Percentiles rank a stretch among this genome's conserved stretches.
Conservation (phyloP, 148 eudicot species). For the Chenopodium suecicum region DNA sequence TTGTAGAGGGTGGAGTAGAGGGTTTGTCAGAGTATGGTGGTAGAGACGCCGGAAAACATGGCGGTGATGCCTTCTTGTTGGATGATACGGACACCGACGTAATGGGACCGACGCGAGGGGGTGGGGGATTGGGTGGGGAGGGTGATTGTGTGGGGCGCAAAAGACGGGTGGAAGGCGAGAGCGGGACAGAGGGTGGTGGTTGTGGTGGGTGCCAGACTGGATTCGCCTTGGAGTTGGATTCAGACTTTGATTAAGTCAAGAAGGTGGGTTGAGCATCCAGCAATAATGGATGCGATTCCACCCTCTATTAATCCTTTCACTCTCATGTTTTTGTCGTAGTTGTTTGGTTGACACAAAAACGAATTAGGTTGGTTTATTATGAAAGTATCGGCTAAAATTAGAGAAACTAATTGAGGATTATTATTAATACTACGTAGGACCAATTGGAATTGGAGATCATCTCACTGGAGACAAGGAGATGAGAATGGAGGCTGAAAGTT, state of each 20-base stretch:
- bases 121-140: constrained; percentile 27
- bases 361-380: no score
- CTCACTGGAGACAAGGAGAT: constrained; percentile 73
- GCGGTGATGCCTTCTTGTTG: constrained; percentile 60
- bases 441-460: constrained; percentile 60
- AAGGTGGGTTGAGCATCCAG: constrained; percentile 65
- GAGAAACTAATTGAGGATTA: background rate
- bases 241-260: constrained; percentile 69
- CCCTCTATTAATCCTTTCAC: constrained; percentile 71
- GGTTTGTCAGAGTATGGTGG: constrained; percentile 78
- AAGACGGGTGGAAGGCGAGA: constrained; percentile 36
- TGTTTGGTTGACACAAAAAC: no score
- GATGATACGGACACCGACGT: constrained; percentile 45
- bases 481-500: constrained; percentile 63
- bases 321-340: constrained; percentile 37
- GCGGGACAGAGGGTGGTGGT: constrained; percentile 47
- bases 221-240: constrained; percentile 70
- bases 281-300: constrained; percentile 62
- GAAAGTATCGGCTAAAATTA: no score
- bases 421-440: constrained; percentile 21
- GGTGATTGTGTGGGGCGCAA: constrained; percentile 14
- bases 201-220: constrained; percentile 15
- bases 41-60: constrained; percentile 69
- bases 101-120: constrained; percentile 46
- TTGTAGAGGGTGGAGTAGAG: constrained; percentile 55